Evolutionary conservation across 768 basidiomycete species (phyloP), one percentile per base, ranked within the genome.

Genomic region (Stropharia rugosoannulata): DNA sequence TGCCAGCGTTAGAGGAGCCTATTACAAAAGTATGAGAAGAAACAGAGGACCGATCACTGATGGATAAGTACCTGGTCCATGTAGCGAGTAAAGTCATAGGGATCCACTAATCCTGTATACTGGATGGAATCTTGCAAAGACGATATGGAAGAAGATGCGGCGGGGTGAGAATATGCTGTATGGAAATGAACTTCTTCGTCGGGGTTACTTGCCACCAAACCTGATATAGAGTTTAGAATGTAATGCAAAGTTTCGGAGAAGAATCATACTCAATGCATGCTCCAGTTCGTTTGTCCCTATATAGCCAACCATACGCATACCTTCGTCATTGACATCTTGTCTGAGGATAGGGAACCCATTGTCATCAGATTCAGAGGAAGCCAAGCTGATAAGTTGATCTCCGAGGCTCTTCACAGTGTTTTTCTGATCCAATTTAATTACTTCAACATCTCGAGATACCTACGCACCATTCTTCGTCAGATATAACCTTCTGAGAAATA

Each of bases 281-380:
- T 97, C 94, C 12, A 99, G 81, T 70, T 99, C 97, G 63, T 88
- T 95, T 27, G 86, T 83, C 0, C 94, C 93, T 56, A 98, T 89
- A 68, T 95, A 95, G 6, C 95, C 97, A 37, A 92, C 80, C 78
- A 97, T 80, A 38, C 91, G 80, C 63, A 79, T 61, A 16, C 81
- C 81, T 7, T 74, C 77, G 13, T 74, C 75, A 13, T 75, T 70
- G 6, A 54, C 59, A 51, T 79, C 84, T 35, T 71, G 74, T 59
- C 84, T 73, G 50, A 98, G 66, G 51, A 98, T 88, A 0, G 96
- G 95, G 70, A 98, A 95, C 4, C 95, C 95, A 43, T 84, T 77
- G 65, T 95, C 85, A 57, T 88, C 85, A 41, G 86, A 78, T 9
- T 87, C 88, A 13, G 81, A 71, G 18, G 77, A 68, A 37, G 85